Evolutionary conservation across 2,329 filamentous ascomycete species (phyloP), one percentile per base, ranked within the genome.

Genomic region (Arthroderma sp.): DNA sequence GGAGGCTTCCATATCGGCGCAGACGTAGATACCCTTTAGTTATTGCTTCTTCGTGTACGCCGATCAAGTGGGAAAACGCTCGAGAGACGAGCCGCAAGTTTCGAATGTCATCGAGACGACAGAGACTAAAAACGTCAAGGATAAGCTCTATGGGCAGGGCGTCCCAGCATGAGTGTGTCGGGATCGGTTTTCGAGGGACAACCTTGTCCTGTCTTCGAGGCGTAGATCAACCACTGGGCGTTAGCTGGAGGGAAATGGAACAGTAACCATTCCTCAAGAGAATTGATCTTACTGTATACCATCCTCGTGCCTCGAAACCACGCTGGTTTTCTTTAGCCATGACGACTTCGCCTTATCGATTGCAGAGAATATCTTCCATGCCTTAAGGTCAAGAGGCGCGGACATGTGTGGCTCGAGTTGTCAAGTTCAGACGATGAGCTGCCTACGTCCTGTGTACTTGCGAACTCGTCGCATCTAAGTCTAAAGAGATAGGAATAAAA

Each of bases 1-100:
- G 65, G 10, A 67, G 59, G 32, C 61, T 66, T 31, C 64, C 65
- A 50, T 67, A 62, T 4, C 65, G 63, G 31, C 61, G 61, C 30
- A 61, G 54, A 29, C 61, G 63, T 32, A 67, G 58, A 50, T 67
- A 67, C 46, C 60, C 57, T 10, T 64, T 61, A n/a, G 62, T 57
- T 33, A 67, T 66, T 27, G 56, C 55, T 41, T 62, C 58, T 49
- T 67, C 65, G 36, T 67, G 60, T 4, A 51, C 49, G 15, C 52
- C 56, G 31, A 67, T 53, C n/a, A 65, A 46, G 22, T 61, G 50
- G 42, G 55, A 53, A 41, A 67, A 65, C 29, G 58, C 54, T 42
- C 56, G 58, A 51, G 62, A 67, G 43, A 65, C 62, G 8, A 66
- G 62, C 42, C 58, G 63, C 37, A 67, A 44, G 28, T 55, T 52